These are phyloP conservation scores for Metschnikowia vanudenii DNA, from an alignment of 805 yeast genomes.

Conservation along the genomic window DNA sequence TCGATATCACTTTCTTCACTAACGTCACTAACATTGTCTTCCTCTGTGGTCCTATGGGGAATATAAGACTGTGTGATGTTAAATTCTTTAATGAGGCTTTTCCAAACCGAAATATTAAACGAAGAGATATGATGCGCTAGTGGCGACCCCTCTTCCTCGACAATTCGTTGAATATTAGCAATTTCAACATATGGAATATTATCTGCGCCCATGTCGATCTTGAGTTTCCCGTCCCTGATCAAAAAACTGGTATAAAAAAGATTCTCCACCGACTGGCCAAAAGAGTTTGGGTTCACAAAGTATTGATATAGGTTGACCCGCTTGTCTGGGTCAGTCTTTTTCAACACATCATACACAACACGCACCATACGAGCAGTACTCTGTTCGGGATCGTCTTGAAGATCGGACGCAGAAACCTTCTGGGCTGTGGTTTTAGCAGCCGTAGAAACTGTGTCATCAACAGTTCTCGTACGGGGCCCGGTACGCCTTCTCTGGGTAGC, in stretches of 20 bases:
- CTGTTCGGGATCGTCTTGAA: constrained; percentile 49
- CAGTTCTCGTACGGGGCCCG: constrained; percentile 30
- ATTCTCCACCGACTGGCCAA: constrained; percentile 78
- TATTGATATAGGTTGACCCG: constrained; percentile 61
- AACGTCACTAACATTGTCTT: constrained; percentile 8
- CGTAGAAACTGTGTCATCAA: constrained; percentile 44
- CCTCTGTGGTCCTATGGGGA: constrained; percentile 35
- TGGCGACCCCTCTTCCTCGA: constrained; percentile 8
- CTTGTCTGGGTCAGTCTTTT: constrained; percentile 23
- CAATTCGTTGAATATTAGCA: constrained; percentile 19
- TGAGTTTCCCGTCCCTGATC: constrained; percentile 66
- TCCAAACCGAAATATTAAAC: constrained; percentile 68
- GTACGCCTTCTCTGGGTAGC: constrained; percentile 54
- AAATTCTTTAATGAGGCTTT: constrained; percentile 49
- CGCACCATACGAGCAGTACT: constrained; percentile 67
- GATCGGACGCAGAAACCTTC: constrained; percentile 50
- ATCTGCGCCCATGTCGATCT: constrained; percentile 47
- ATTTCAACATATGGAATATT: constrained; percentile 45
- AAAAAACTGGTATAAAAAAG: constrained; percentile 80
- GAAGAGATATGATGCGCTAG: constrained; percentile 65
- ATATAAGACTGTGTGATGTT: constrained; percentile 56
- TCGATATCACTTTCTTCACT: not conserved
- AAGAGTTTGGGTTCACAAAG: constrained; percentile 73
- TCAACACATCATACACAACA: constrained; percentile 45
- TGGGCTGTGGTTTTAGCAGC: constrained; percentile 43